phyloP scores from a whole-genome alignment of 768 basidiomycete genomes.

The Lactarius trivialis region DNA sequence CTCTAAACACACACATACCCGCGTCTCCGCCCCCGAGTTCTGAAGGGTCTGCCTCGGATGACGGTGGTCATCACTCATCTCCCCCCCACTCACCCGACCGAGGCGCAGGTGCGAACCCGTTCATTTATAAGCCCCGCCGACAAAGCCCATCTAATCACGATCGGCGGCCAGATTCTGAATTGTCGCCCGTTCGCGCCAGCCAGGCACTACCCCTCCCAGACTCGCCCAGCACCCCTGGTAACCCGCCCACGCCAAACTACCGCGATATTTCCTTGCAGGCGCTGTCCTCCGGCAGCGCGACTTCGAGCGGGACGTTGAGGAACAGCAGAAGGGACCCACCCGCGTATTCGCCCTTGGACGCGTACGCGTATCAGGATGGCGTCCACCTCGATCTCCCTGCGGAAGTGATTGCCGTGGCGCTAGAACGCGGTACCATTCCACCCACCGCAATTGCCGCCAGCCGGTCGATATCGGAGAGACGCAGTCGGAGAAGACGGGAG shows the following conservation, averaged over 20 bases:
- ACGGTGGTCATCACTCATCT: constrained; percentile 29
- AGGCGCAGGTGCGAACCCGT: constrained; percentile 78
- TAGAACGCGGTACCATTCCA: constrained; percentile 71
- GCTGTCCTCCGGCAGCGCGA: constrained; percentile 34
- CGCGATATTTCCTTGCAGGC: constrained; percentile 79
- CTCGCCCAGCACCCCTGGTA: constrained; percentile 61
- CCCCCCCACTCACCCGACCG: constrained; percentile 43
- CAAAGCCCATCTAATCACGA: constrained; percentile 57
- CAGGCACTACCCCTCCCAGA: constrained; percentile 56
- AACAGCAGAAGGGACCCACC: constrained; percentile 61
- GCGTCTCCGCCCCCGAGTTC: constrained; percentile 35
- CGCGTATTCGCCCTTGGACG: constrained; percentile 83
- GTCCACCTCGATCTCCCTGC: constrained; percentile 92
- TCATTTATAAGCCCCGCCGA: constrained; percentile 63
- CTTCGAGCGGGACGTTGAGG: constrained; percentile 12
- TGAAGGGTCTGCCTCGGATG: constrained; percentile 23
- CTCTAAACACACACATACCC: constrained; percentile 45
- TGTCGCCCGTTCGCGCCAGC: constrained; percentile 50
- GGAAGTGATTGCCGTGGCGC: constrained; percentile 82
- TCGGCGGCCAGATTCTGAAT: constrained; percentile 57
- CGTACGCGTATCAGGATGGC: constrained; percentile 77
- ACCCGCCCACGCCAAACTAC: constrained; percentile 80
- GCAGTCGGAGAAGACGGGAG: constrained; percentile 49
- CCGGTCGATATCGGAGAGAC: constrained; percentile 48
- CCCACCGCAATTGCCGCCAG: constrained; percentile 45